Percentiles rank a stretch among this genome's conserved stretches.
phyloP scores from a whole-genome alignment of 2,329 filamentous ascomycete genomes.

The Clarireedia paspali region DNA sequence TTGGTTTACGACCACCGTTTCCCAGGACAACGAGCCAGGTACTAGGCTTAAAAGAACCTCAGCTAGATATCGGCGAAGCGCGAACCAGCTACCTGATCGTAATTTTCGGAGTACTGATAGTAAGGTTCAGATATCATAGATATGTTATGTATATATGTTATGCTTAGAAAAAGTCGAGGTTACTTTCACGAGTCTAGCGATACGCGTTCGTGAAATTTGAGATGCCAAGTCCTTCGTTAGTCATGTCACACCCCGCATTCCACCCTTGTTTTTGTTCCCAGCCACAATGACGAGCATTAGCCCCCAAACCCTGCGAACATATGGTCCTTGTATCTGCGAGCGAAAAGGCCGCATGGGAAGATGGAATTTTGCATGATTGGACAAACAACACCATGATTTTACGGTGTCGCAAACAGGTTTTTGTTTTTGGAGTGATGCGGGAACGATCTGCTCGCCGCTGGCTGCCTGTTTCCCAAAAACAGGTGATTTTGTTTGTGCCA shows the following conservation, averaged over 20 bases:
- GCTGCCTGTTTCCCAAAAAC: not conserved
- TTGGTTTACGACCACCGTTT: no score
- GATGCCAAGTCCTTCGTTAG: no score
- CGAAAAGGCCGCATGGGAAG: not conserved
- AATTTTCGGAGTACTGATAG: no score
- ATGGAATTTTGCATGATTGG: not conserved
- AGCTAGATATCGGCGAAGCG: no score
- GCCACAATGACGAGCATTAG: slow-evolving; percentile 4
- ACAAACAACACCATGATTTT: not conserved
- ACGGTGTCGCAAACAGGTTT: slow-evolving; percentile 2
- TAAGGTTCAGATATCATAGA: no score
- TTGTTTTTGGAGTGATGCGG: not conserved
- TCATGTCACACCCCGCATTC: not conserved
- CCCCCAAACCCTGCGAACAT: not conserved
- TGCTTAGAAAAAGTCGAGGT: no score
- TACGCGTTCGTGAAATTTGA: no score
- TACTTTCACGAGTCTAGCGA: no score
- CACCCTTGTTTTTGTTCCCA: not conserved
- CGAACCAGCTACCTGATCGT: no score
- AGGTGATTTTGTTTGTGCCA: not conserved
- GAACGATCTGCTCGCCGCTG: not conserved
- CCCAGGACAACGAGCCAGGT: no score
- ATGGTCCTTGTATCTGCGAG: not conserved
- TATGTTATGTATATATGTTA: no score
- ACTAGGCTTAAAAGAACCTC: no score